Conservation (phyloP, 2,329 filamentous ascomycete species). For the Decorospora gaudefroyi region DNA sequence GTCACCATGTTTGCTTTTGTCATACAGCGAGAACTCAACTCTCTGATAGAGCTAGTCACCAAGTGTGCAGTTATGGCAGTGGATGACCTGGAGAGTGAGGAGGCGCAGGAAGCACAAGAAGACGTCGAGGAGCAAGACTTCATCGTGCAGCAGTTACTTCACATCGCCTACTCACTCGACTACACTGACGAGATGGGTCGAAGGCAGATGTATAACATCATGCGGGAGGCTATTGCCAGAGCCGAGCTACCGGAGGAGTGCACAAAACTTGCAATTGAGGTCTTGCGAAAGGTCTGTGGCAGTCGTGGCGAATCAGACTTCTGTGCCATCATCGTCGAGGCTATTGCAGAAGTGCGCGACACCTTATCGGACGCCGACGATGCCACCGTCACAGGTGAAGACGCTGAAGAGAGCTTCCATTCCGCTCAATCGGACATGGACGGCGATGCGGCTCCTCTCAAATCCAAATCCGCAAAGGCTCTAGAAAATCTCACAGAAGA, state of each 20-base stretch:
- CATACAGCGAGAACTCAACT: slow-evolving; percentile 77
- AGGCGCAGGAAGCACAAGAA: slow-evolving; percentile 74
- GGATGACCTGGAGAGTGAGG: slow-evolving; percentile 61
- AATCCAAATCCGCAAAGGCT: slow-evolving; percentile 36
- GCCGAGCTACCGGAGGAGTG: slow-evolving; percentile 89
- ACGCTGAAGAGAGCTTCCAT: slow-evolving; percentile 79
- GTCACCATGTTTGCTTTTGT: slow-evolving; percentile 89
- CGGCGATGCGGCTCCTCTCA: slow-evolving; percentile 58
- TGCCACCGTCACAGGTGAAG: slow-evolving; percentile 56
- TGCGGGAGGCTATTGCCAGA: slow-evolving; percentile 82
- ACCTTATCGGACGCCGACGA: slow-evolving; percentile 74
- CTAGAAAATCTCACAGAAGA: slow-evolving; percentile 51
- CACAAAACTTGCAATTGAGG: slow-evolving; percentile 83
- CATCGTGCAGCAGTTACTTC: slow-evolving; percentile 89
- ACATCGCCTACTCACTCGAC: slow-evolving; percentile 88
- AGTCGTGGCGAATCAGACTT: slow-evolving; percentile 80
- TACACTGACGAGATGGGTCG: slow-evolving; percentile 97
- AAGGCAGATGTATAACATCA: slow-evolving; percentile 90
- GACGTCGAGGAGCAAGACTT: slow-evolving; percentile 91
- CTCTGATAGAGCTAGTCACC: slow-evolving; percentile 66
- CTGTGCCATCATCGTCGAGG: slow-evolving; percentile 84
- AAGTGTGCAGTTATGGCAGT: slow-evolving; percentile 59
- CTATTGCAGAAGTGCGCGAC: slow-evolving; percentile 95
- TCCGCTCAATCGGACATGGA: slow-evolving; percentile 87
- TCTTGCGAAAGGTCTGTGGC: slow-evolving; percentile 81